Evolutionary conservation across 1,139 yeast genomes (phyloP).

Genomic region (Pichia cactophila): DNA sequence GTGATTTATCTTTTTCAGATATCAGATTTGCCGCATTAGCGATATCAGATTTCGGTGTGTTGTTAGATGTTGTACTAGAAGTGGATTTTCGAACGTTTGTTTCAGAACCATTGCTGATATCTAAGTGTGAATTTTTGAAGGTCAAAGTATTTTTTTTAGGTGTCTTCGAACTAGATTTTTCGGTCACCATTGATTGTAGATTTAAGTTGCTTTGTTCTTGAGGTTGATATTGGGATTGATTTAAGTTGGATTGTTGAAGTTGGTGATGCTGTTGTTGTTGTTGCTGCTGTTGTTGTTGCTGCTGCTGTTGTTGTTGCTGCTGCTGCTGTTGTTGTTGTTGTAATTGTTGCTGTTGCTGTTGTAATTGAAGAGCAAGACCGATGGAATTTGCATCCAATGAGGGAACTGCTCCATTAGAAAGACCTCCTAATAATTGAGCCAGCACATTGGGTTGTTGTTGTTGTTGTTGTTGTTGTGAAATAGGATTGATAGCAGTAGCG

Average conservation of each 20-base stretch:
- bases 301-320: constrained; percentile 8
- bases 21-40: not conserved
- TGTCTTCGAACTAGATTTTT: not conserved
- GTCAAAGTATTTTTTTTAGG: constrained; percentile 4
- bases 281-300: constrained; percentile 9
- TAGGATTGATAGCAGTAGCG: constrained; percentile 1
- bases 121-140: constrained; percentile 12
- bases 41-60: not conserved
- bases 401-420: constrained; percentile 1
- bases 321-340: constrained; percentile 7
- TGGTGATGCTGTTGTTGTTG: not conserved
- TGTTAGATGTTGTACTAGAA: not conserved
- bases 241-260: too few species aligned
- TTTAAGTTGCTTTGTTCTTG: not conserved
- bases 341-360: constrained; percentile 7
- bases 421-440: constrained; percentile 4
- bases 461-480: not conserved
- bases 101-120: constrained; percentile 7
- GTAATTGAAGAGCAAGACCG: constrained; percentile 5
- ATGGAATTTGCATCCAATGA: not conserved
- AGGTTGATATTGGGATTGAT: too few species aligned
- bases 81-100: constrained; percentile 5
- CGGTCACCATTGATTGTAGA: not conserved
- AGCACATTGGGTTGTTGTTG: constrained; percentile 5
- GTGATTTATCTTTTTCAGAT: not conserved